Evolutionary conservation across 805 yeast genomes (phyloP).

Genomic region (Middelhovenomyces tepae): DNA sequence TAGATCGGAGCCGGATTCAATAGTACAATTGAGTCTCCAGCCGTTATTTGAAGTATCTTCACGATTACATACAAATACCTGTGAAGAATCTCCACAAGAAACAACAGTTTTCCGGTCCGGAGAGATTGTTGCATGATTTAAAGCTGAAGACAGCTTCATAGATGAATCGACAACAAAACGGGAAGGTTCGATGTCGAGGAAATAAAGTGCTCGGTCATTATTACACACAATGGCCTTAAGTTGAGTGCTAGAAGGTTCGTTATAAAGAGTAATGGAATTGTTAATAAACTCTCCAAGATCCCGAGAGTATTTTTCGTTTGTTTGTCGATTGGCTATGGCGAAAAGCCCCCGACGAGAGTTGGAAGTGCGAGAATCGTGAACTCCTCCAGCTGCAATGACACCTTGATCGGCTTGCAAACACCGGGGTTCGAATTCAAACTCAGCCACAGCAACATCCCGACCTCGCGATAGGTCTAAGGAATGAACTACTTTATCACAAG

Average conservation of each 20-base stretch:
- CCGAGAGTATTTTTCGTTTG: conserved; percentile 40
- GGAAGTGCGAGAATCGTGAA: conserved; percentile 31
- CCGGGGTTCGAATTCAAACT: conserved; percentile 58
- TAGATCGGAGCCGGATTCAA: conserved; percentile 56
- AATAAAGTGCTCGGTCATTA: conserved; percentile 67
- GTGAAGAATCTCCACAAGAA: conserved; percentile 71
- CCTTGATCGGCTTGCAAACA: conserved; percentile 51
- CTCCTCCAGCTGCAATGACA: conserved; percentile 44
- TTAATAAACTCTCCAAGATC: conserved; percentile 75
- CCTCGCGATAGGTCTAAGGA: conserved; percentile 34
- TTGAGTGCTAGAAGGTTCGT: conserved; percentile 20
- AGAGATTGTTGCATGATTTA: conserved; percentile 65
- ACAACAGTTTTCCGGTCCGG: conserved; percentile 52
- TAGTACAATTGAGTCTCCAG: conserved; percentile 30
- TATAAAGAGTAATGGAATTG: conserved; percentile 49
- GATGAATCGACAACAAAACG: conserved; percentile 36
- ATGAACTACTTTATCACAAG: conserved; percentile 43
- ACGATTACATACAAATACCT: conserved; percentile 41
- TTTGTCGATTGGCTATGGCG: conserved; percentile 45
- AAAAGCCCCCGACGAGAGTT: conserved; percentile 50
- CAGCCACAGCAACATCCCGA: conserved; percentile 29
- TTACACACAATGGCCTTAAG: conserved; percentile 64
- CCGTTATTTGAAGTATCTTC: conserved; percentile 18
- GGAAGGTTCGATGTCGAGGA: conserved; percentile 46
- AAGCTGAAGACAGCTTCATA: conserved; percentile 49